Percentiles rank a stretch among this genome's conserved stretches.
phyloP scores from a whole-genome alignment of 23 red algal genomes.

The Pyropia yezoensis region DNA sequence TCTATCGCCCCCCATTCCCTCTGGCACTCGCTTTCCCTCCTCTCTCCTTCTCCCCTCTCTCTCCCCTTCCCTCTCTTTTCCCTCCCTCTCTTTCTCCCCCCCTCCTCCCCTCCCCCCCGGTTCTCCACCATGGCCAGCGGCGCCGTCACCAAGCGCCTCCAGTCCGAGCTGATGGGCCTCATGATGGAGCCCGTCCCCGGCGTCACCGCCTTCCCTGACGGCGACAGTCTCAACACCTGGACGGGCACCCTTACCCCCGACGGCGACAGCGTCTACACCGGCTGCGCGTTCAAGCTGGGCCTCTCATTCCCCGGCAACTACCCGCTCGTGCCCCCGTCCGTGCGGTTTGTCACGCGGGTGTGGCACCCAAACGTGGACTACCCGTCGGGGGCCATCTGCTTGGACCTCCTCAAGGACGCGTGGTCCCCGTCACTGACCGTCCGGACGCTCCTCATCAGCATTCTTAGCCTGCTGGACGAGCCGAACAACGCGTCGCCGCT shows the following conservation, averaged over 20 bases:
- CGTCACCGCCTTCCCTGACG: conserved; percentile 71
- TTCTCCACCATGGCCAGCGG: conserved; percentile 6
- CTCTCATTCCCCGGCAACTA: conserved; percentile 66
- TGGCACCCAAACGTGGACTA: conserved; percentile 96
- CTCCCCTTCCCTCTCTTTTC: too few species aligned
- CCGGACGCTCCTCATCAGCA: conserved; percentile 59
- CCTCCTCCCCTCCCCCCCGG: neutral
- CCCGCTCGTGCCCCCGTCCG: conserved; percentile 60
- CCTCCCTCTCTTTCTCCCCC: neutral
- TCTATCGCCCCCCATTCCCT: too few species aligned
- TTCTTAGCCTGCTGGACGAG: conserved; percentile 73
- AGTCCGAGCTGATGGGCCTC: conserved; percentile 67
- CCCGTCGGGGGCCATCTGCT: conserved; percentile 78
- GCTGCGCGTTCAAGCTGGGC: conserved; percentile 56
- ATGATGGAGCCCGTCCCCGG: conserved; percentile 80
- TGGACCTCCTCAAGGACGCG: conserved; percentile 97
- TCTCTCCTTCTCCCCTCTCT: too few species aligned
- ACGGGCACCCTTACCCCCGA: conserved; percentile 29
- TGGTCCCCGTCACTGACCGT: conserved; percentile 92
- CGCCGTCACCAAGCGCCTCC: conserved; percentile 64
- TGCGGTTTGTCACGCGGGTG: conserved; percentile 77
- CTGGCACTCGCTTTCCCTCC: too few species aligned
- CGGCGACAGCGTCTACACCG: conserved; percentile 34
- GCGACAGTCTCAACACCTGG: conserved; percentile 55
- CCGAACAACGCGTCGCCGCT: conserved; percentile 85